phyloP scores from a whole-genome alignment of 75 land plant genomes.

The Isoetes taiwanensis region DNA sequence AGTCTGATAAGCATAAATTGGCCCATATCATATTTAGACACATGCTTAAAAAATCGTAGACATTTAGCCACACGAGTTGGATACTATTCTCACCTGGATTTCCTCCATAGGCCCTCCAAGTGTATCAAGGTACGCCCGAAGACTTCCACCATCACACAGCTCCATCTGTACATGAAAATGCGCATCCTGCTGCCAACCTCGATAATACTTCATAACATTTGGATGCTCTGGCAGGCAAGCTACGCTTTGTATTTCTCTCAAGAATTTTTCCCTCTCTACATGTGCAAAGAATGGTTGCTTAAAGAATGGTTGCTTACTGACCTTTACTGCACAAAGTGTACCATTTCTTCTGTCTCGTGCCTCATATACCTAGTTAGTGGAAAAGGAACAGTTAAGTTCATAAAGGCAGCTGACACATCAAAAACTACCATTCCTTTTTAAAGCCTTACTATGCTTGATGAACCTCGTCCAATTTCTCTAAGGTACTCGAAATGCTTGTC shows the following conservation, averaged over 20 bases:
- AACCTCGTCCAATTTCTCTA: constrained; percentile 24
- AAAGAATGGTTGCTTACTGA: too few relatives aligned
- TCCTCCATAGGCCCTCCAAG: constrained; percentile 17
- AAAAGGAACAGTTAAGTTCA: too few relatives aligned
- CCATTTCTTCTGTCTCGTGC: constrained; percentile 24
- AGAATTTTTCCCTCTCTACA: constrained; percentile 17
- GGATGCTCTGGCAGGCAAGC: constrained; percentile 25
- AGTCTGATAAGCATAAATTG: constrained; percentile 14
- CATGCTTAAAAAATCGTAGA: background rate
- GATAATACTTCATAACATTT: constrained; percentile 21
- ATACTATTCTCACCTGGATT: background rate
- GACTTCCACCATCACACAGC: constrained; percentile 26
- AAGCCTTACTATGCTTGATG: constrained; percentile 19
- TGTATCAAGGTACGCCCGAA: constrained; percentile 22
- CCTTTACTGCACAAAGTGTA: constrained; percentile 21
- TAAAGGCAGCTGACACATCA: too few relatives aligned
- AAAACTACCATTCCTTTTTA: too few relatives aligned
- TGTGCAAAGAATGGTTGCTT: constrained; percentile 15
- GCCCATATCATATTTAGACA: background rate
- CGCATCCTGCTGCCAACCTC: constrained; percentile 28
- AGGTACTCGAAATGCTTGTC: constrained; percentile 29
- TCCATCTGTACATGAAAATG: constrained; percentile 27
- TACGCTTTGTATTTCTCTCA: constrained; percentile 25
- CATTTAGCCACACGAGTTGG: background rate
- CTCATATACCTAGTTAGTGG: constrained; percentile 16